A percentile compares a stretch with the other conserved stretches of the same genome.
Conservation (phyloP, 345 rosid genomes). For the Sisymbrium irio region DNA sequence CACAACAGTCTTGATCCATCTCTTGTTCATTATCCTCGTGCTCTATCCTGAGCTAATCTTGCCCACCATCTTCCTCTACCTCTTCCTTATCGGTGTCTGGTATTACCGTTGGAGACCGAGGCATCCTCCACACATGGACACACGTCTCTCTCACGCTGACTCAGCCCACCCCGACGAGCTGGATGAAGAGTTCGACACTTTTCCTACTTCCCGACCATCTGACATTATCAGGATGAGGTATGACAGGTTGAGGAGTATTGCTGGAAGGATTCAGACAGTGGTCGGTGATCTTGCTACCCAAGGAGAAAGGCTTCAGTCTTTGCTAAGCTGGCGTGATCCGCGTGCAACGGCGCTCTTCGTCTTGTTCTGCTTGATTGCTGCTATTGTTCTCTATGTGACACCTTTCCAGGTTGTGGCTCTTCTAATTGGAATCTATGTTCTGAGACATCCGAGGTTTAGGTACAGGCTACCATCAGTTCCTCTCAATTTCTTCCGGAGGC, state of each 20-base stretch:
- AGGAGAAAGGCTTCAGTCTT: slow-evolving; percentile 85
- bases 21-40: slow-evolving; percentile 78
- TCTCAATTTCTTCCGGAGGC: slow-evolving; percentile 87
- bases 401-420: slow-evolving; percentile 91
- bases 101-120: slow-evolving; percentile 92
- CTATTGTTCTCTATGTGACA: slow-evolving; percentile 73
- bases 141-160: slow-evolving; percentile 89
- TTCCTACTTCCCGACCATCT: slow-evolving; percentile 71
- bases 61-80: slow-evolving; percentile 86
- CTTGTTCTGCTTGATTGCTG: slow-evolving; percentile 76
- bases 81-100: slow-evolving; percentile 92
- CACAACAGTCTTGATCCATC: slow-evolving; percentile 82
- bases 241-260: slow-evolving; percentile 85
- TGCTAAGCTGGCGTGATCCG: slow-evolving; percentile 96
- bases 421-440: slow-evolving; percentile 57
- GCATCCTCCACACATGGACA: slow-evolving; percentile 96
- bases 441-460: slow-evolving; percentile 93
- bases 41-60: slow-evolving; percentile 85
- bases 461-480: slow-evolving; percentile 87
- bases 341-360: slow-evolving; percentile 81
- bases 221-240: slow-evolving; percentile 82
- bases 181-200: slow-evolving; percentile 88
- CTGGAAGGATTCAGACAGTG: slow-evolving; percentile 89
- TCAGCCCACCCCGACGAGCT: slow-evolving; percentile 81
- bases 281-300: slow-evolving; percentile 95